Conservation (phyloP, 805 yeast species). For the Wickerhamomyces tratensis region DNA sequence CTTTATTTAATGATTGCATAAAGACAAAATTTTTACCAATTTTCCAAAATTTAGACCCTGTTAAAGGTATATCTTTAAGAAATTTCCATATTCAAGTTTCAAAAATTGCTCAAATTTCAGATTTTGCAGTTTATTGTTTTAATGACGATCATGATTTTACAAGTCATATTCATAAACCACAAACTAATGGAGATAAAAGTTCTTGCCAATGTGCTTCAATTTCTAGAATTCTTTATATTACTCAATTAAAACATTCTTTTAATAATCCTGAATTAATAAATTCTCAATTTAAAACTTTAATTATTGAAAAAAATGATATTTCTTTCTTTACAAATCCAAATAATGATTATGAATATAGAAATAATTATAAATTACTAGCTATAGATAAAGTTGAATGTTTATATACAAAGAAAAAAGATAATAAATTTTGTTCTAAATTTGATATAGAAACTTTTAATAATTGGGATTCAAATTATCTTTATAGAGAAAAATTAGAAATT, state of each 20-base stretch:
- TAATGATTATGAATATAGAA: background rate
- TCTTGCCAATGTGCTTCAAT: constrained; percentile 28
- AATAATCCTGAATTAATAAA: constrained; percentile 19
- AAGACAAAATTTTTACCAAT: constrained; percentile 32
- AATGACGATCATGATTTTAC: constrained; percentile 25
- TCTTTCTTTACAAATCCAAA: constrained; percentile 3
- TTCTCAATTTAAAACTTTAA: constrained; percentile 12
- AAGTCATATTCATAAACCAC: constrained; percentile 2
- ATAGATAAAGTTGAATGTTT: constrained; percentile 16
- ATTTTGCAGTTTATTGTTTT: constrained; percentile 68
- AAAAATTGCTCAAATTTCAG: constrained; percentile 67
- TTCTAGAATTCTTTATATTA: constrained; percentile 32
- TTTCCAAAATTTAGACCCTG: constrained; percentile 57
- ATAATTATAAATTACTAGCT: constrained; percentile 9
- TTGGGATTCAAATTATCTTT: constrained; percentile 62
- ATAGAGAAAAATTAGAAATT: constrained; percentile 76
- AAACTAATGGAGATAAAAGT: constrained; percentile 8
- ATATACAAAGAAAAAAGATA: constrained; percentile 7
- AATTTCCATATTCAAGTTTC: constrained; percentile 82
- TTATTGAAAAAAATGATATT: constrained; percentile 9
- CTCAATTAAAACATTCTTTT: constrained; percentile 25
- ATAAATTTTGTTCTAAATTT: constrained; percentile 20
- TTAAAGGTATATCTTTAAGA: constrained; percentile 64
- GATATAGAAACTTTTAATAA: constrained; percentile 37
- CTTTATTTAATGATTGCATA: constrained; percentile 18